These are phyloP conservation scores for Xerocomellus amylosporus DNA, from an alignment of 768 basidiomycete species.

Conservation along the genomic window DNA sequence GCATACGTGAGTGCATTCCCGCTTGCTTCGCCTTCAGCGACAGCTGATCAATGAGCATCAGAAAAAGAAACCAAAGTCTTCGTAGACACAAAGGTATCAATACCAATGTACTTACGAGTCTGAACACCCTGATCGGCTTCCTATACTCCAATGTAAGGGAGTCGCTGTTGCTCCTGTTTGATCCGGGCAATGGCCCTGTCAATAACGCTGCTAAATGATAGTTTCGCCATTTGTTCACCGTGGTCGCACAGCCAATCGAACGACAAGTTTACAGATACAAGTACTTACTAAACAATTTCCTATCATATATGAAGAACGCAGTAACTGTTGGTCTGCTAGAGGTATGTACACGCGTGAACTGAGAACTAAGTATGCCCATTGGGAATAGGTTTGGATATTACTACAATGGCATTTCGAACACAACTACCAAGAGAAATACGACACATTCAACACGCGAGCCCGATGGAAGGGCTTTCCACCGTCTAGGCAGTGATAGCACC, in stretches of 20 bases:
- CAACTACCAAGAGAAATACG: neutral
- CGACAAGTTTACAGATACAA: neutral
- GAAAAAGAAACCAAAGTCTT: constrained; percentile 38
- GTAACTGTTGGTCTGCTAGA: neutral
- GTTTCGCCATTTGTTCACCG: neutral
- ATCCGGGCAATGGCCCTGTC: neutral
- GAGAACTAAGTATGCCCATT: neutral
- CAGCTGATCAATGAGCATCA: constrained; percentile 5
- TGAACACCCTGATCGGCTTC: neutral
- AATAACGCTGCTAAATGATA: too few species aligned
- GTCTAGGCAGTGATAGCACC: constrained; percentile 16
- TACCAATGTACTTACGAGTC: neutral
- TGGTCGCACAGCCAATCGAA: neutral
- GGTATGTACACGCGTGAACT: neutral
- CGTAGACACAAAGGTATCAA: constrained; percentile 6
- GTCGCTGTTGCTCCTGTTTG: neutral
- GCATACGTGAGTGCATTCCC: constrained; percentile 65
- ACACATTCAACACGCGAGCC: neutral
- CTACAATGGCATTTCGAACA: neutral
- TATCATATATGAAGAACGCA: neutral
- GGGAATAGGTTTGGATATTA: constrained; percentile 9
- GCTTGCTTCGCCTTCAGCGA: neutral
- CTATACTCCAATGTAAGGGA: too few species aligned
- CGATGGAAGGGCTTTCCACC: neutral
- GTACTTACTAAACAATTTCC: neutral